Evolutionary conservation across 495 filamentous ascomycete genomes (phyloP).

Genomic region (Hypomontagnella monticulosa): DNA sequence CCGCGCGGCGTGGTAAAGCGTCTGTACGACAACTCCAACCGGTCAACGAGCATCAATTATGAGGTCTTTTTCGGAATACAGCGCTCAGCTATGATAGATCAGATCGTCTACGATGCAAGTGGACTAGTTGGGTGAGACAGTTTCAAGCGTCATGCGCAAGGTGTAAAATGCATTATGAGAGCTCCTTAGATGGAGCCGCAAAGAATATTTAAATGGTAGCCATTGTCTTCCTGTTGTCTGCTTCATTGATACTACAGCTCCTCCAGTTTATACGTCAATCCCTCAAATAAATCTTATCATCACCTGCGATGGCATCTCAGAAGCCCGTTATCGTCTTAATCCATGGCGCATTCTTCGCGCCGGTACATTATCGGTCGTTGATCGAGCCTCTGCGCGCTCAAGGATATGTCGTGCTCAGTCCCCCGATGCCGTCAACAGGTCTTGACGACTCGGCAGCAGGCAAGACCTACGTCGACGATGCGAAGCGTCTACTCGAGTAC

Average conservation of each 20-base stretch:
- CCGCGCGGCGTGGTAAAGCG: background rate
- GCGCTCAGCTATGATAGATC: conserved; percentile 7
- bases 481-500: conserved; percentile 30
- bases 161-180: background rate
- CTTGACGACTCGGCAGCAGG: conserved; percentile 29
- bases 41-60: conserved; percentile 6
- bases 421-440: conserved; percentile 32
- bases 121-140: background rate
- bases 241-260: background rate
- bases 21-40: background rate
- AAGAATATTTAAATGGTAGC: conserved; percentile 11
- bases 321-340: conserved; percentile 55
- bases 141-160: background rate
- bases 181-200: background rate
- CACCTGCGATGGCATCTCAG: conserved; percentile 25
- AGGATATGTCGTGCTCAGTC: conserved; percentile 49
- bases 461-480: conserved; percentile 38
- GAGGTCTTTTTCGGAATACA: conserved; percentile 27
- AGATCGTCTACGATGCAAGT: conserved; percentile 5
- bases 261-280: background rate
- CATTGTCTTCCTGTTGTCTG: background rate
- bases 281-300: background rate
- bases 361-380: conserved; percentile 51
- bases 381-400: conserved; percentile 46
- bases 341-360: conserved; percentile 59